Evolutionary conservation across 345 rosid genomes (phyloP).

Genomic region (Citrus unshiu): DNA sequence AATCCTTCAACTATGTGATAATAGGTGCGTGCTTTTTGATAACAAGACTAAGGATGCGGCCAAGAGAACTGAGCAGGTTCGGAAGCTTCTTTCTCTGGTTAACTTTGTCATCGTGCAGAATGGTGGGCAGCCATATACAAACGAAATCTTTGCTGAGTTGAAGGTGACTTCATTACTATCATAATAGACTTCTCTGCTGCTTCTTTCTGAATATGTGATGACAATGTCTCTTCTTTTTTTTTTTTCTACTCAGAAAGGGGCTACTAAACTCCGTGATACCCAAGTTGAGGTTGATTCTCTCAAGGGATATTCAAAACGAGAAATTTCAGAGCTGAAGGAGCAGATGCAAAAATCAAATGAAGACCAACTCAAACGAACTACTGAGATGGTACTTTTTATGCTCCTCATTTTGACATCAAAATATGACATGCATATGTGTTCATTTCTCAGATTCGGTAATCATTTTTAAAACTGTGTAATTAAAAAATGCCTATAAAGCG

Average conservation of each 20-base stretch:
- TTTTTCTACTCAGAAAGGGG: slow-evolving; percentile 48
- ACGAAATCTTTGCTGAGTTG: slow-evolving; percentile 64
- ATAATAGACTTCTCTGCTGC: neutral
- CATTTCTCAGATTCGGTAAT: neutral
- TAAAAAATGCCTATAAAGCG: neutral
- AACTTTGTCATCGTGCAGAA: slow-evolving; percentile 44
- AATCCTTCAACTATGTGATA: slow-evolving; percentile 51
- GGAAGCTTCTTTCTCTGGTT: slow-evolving; percentile 43
- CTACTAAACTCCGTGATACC: slow-evolving; percentile 58
- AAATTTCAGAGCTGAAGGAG: slow-evolving; percentile 55
- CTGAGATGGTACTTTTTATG: slow-evolving; percentile 49
- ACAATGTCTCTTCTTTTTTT: neutral
- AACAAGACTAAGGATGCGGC: slow-evolving; percentile 66
- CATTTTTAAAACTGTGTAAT: neutral
- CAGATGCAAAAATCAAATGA: slow-evolving; percentile 60
- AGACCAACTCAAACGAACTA: slow-evolving; percentile 54
- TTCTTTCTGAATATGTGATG: neutral
- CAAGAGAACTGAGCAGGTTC: slow-evolving; percentile 47
- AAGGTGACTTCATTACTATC: slow-evolving; percentile 34
- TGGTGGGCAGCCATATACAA: slow-evolving; percentile 70
- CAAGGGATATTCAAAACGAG: slow-evolving; percentile 50
- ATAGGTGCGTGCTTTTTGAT: slow-evolving; percentile 64
- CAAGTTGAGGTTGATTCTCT: slow-evolving; percentile 56
- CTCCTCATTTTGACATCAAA: neutral
- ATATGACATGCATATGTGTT: neutral